Base-by-base conservation (phyloP, 805 yeast species). In the Cyberlindnera galapagoensis region DNA sequence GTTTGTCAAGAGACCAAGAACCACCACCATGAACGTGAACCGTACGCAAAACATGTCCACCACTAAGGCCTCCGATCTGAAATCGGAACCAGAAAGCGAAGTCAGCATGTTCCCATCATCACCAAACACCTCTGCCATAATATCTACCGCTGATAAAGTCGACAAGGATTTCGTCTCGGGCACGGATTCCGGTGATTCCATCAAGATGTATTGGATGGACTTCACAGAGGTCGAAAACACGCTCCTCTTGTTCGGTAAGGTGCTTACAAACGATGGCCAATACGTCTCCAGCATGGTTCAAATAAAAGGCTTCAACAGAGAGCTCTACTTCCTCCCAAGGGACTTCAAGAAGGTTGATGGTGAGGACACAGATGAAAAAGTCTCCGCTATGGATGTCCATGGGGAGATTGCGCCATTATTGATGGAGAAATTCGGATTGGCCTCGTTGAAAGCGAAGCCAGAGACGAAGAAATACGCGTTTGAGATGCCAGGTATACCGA, bases 151-250 rank as follows among this genome's bases (percentile, higher is more conserved):
- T 12, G 46, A 48, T 3, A 48, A 46, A 24, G 21, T 51, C 6
- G 48, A 40, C 7, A 40, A 39, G 34, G 47, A 37, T 4, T 26
- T 43, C 21, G 38, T 51, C 8, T 47, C 49, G 10, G 50, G 43
- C 4, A 56, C 47, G 17, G 48, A 49, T 29, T 30, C 31, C 10
- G 60, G 54, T 21, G 61, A 57, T 25, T 59, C 58, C 1, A 70
- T 87, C 52, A 72, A 74, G 46, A 76, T 90, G 78, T 92, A 71
- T 56, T 92, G 97, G 97, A 59, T 83, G 19, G 98, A 92, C 57
- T 87, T 77, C 54, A 67, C 81, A 16, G 97, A 90, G 52, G 74
- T 80, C 9, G 83, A 79, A 37, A 70, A 70, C 44, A 60, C 76
- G 0, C 59, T 92, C 30, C 54, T 84, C 13, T 63, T 92, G 8